Evolutionary conservation across 192 early-diverging fungal species (phyloP).

Genomic region (Chytriomyces confervae): DNA sequence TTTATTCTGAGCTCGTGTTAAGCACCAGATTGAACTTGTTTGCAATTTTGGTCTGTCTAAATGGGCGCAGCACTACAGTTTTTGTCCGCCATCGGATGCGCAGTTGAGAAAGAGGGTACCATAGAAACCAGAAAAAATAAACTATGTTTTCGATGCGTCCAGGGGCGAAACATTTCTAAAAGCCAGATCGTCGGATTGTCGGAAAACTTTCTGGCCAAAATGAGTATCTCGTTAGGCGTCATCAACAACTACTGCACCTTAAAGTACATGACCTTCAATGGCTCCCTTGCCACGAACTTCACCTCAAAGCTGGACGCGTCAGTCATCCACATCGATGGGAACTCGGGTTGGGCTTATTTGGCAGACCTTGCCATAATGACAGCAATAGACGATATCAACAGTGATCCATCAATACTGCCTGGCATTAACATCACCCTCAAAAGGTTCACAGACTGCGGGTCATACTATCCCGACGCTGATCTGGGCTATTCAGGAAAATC

Average conservation of each 20-base stretch:
- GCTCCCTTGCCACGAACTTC: neutral
- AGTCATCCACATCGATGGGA: neutral
- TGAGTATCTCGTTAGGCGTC: slow-evolving; percentile 8
- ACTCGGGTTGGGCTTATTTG: neutral
- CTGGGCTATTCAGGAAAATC: neutral
- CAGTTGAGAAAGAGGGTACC: too few species aligned
- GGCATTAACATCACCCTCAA: neutral
- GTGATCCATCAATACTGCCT: neutral
- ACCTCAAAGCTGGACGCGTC: neutral
- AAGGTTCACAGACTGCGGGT: slow-evolving; percentile 1
- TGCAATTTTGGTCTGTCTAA: too few species aligned
- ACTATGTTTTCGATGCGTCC: too few species aligned
- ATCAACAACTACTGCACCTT: slow-evolving; percentile 6
- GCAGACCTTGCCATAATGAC: neutral
- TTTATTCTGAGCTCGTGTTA: too few species aligned
- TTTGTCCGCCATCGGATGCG: too few species aligned
- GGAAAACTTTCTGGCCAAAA: neutral
- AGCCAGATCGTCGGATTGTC: too few species aligned
- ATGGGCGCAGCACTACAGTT: too few species aligned
- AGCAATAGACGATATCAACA: neutral
- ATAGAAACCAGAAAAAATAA: too few species aligned
- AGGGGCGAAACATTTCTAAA: too few species aligned
- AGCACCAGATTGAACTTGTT: too few species aligned
- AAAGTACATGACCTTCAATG: neutral
- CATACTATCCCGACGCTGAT: neutral